Evolutionary conservation across 192 early-diverging fungal genomes (phyloP), one percentile per base, ranked within the genome.

Genomic region (Chytriomyces sp.): DNA sequence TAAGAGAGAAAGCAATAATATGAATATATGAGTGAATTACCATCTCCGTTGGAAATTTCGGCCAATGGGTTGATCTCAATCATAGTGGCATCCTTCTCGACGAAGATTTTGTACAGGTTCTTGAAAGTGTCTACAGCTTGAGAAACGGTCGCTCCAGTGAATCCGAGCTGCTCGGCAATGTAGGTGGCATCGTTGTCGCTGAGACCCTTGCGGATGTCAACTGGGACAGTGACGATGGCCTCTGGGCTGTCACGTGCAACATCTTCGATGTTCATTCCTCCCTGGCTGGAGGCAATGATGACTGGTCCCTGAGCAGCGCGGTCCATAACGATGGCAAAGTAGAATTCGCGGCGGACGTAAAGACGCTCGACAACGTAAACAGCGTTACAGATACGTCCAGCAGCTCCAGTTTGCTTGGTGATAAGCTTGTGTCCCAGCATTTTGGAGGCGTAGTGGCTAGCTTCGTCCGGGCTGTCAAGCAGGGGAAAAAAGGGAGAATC

Each of bases 61-160:
- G 95, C 93, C 77, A 99, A 89, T 26, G 96, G 97, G 90, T 99
- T 99, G 85, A 99, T 99, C 87, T 98, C 97, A 69, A 99, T 93
- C 91, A 96, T 93, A 64, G 95, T 96, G 69, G 95, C 92, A 74
- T 99, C 96, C 86, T 94, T 98, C 79, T 95, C 93, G 76, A 93
- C 89, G 77, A 99, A 99, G 85, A 98, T 86, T 78, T 96, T 94
- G 92, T 96, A 99, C 26, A 99, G 89, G 79, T 92, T 93, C 75
- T 90, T 71, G 81, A 99, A 94, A 75, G 93, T 94, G 73, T 95
- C 93, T 75, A 93, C 94, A 47, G 97, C 97, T 86, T 91, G 80
- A 24, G 94, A 92, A 61, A 88, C 77, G 61, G 91, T 88, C 76
- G 89, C 90, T 57, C 89, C 89, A 59, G 89, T 89, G 89, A 99